Evolutionary conservation across 2,329 filamentous ascomycete genomes (phyloP).

Genomic region (Myriosclerotinia scirpicola): DNA sequence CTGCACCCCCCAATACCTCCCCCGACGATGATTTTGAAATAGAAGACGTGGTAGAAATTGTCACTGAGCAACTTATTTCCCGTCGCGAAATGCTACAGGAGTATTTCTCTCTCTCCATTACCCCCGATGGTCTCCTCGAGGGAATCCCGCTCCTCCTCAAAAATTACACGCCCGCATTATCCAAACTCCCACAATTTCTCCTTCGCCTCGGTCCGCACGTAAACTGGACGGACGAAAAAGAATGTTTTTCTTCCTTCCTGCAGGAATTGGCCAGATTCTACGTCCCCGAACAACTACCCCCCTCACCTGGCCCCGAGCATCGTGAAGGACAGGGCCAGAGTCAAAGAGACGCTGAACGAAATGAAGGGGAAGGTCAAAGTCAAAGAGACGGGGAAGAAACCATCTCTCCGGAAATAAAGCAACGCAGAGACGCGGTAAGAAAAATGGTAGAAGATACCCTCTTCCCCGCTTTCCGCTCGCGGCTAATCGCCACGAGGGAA

Average conservation of each 20-base stretch:
- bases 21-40: slow-evolving; percentile 61
- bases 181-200: slow-evolving; percentile 86
- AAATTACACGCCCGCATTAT: slow-evolving; percentile 81
- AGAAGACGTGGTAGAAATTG: slow-evolving; percentile 62
- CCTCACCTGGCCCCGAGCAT: slow-evolving; percentile 43
- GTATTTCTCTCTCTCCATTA: slow-evolving; percentile 87
- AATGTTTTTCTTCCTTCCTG: slow-evolving; percentile 83
- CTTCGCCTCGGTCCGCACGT: slow-evolving; percentile 85
- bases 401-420: slow-evolving; percentile 49
- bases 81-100: slow-evolving; percentile 84
- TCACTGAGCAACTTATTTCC: slow-evolving; percentile 68
- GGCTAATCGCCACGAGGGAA: slow-evolving; percentile 77
- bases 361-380: neutral
- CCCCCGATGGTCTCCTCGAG: slow-evolving; percentile 71
- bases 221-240: slow-evolving; percentile 80
- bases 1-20: slow-evolving; percentile 35
- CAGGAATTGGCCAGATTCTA: slow-evolving; percentile 87
- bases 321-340: slow-evolving; percentile 41
- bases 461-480: slow-evolving; percentile 83
- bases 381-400: slow-evolving; percentile 34
- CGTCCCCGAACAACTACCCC: slow-evolving; percentile 79
- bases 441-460: slow-evolving; percentile 79
- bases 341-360: neutral
- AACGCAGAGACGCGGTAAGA: slow-evolving; percentile 66
- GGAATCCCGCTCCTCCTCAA: slow-evolving; percentile 83